Percentiles rank a stretch among this genome's conserved stretches.
Evolutionary conservation across 2,329 filamentous ascomycete genomes (phyloP).

Genomic region (Stemphylium beticola): DNA sequence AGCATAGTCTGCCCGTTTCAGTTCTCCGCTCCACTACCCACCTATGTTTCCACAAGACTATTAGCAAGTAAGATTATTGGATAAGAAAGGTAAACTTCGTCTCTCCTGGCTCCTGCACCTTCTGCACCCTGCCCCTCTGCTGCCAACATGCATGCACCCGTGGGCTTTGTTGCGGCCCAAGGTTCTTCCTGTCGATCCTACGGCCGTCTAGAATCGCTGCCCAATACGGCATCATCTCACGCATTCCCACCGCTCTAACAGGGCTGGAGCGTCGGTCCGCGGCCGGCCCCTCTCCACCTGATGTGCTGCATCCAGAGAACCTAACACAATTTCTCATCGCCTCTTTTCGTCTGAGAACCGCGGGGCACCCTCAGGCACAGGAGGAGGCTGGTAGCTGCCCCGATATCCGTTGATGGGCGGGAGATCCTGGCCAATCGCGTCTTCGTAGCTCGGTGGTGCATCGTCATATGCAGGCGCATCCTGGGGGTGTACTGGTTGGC

Average conservation of each 20-base stretch:
- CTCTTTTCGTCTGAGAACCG: conserved; percentile 48
- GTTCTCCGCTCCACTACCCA: conserved; percentile 1
- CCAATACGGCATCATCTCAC: background rate
- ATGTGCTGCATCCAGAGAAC: background rate
- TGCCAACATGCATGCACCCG: background rate
- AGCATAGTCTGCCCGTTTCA: conserved; percentile 17
- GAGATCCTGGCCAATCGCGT: conserved; percentile 81
- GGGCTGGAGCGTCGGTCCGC: background rate
- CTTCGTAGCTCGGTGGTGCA: conserved; percentile 93
- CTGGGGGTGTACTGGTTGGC: conserved; percentile 25
- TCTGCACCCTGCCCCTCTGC: conserved; percentile 7
- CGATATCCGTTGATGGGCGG: conserved; percentile 75
- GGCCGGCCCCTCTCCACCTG: background rate
- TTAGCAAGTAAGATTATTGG: conserved; percentile 26
- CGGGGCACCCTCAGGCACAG: conserved; percentile 45
- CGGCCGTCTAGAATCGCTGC: conserved; percentile 2
- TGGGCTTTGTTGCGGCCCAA: conserved; percentile 3
- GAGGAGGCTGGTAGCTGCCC: conserved; percentile 65
- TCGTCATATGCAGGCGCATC: conserved; percentile 65
- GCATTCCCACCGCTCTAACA: background rate
- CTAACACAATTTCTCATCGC: conserved; percentile 21
- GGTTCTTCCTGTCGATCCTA: conserved; percentile 6
- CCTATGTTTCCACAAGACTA: conserved; percentile 18
- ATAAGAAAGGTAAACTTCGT: conserved; percentile 17
- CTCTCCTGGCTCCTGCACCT: conserved; percentile 8